Evolutionary conservation across 352 stramenopile genomes (phyloP), one percentile per base, ranked within the genome.

Genomic region (Globisporangium nunn): DNA sequence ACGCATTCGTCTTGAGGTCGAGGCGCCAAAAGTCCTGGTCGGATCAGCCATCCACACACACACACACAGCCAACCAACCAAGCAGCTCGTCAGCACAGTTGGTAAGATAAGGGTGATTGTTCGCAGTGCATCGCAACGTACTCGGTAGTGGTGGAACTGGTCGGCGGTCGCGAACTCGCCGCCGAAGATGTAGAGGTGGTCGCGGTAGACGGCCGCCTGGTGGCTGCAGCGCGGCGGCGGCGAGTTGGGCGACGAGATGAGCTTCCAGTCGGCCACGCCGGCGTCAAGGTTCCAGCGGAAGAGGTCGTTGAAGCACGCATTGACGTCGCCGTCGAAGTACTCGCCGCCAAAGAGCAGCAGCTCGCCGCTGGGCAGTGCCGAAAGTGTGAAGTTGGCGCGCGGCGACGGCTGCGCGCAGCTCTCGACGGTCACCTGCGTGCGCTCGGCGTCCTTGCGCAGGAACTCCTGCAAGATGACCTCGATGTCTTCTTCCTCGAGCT

Each of bases 131-230:
- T 28, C 8, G 2, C 45, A 12, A 75, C 64, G 52, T 65, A 84
- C 74, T 29, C 86, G 65, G 72, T 99, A 98, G 78, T 99, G 97
- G 74, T 99, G 90, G 77, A 99, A 99, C 70, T 98, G 90, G 59
- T 98, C 93, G 1, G 90, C 86, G 6, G 91, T 98, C 2, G 94
- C 95, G 57, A 98, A 95, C 71, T 99, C 97, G 30, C 97, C 97
- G 50, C 96, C 97, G 72, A 99, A 98, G 4, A 99, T 79, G 63
- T 99, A 99, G 3, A 99, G 62, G 50, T 93, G 78, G 68, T 98
- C 89, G 64, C 96, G 87, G 71, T 96, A 98, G 35, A 96, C 90
- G 6, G 96, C 94, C 29, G 79, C 74, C 50, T 98, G 96, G 77
- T 99, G 97, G 41, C 93, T 96, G 75, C 96, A 99, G 58, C 97